Conservation (phyloP, 2,329 filamentous ascomycete species). For the Ceratocystis ficicola region DNA sequence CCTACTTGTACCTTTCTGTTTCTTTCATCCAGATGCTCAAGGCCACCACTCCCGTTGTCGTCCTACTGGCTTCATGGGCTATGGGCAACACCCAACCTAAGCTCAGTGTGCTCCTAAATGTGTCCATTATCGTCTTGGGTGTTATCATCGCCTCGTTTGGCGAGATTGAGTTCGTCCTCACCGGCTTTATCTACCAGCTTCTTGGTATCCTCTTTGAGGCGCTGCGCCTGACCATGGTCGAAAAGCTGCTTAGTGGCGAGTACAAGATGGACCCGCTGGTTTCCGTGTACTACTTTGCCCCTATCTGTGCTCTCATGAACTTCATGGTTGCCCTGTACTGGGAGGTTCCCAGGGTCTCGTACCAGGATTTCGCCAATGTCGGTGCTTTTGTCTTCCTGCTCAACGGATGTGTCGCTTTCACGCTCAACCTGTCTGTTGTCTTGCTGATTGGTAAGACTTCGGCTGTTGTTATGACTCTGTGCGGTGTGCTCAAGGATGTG, state of each 20-base stretch:
- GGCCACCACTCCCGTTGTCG: conserved; percentile 90
- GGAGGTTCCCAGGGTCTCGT: conserved; percentile 57
- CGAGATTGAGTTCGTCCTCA: conserved; percentile 83
- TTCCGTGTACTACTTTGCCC: conserved; percentile 82
- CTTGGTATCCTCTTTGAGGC: conserved; percentile 72
- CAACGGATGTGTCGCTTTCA: conserved; percentile 67
- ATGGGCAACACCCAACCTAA: conserved; percentile 76
- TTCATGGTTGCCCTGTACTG: conserved; percentile 58
- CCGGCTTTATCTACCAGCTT: conserved; percentile 68
- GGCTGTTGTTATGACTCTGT: conserved; percentile 73
- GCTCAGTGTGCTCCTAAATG: conserved; percentile 78
- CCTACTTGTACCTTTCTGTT: conserved; percentile 89
- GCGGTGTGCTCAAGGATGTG: conserved; percentile 79
- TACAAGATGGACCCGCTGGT: conserved; percentile 89
- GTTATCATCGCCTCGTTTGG: conserved; percentile 89
- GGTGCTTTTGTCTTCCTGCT: conserved; percentile 59
- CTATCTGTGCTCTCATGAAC: conserved; percentile 74
- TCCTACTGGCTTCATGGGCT: conserved; percentile 78
- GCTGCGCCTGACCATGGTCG: conserved; percentile 70
- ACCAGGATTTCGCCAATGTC: conserved; percentile 60
- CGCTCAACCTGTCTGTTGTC: conserved; percentile 74
- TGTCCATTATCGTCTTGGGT: conserved; percentile 87
- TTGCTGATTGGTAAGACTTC: conserved; percentile 83
- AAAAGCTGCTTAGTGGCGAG: conserved; percentile 68
- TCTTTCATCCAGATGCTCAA: conserved; percentile 99